Percentiles rank a stretch among this genome's conserved stretches.
phyloP scores from a whole-genome alignment of 805 yeast genomes.

The Wickerhamiella qilinensis region DNA sequence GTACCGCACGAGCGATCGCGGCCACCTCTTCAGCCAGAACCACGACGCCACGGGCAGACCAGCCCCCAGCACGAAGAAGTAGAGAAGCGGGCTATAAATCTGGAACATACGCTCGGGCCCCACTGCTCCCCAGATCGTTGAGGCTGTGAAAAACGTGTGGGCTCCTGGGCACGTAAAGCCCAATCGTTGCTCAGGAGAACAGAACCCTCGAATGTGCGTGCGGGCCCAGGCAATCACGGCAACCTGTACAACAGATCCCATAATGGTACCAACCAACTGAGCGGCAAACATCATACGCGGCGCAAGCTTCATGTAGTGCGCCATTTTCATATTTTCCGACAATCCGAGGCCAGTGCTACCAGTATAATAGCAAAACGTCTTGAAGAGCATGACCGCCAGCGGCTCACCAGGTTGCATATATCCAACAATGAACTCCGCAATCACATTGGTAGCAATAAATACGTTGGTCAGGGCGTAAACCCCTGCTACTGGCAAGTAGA shows the following conservation, averaged over 20 bases:
- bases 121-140: slow-evolving; percentile 48
- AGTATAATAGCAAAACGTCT: slow-evolving; percentile 41
- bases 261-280: slow-evolving; percentile 30
- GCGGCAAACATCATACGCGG: slow-evolving; percentile 44
- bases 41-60: slow-evolving; percentile 28
- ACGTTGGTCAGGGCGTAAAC: slow-evolving; percentile 49
- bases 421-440: slow-evolving; percentile 50
- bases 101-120: slow-evolving; percentile 49
- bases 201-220: slow-evolving; percentile 25
- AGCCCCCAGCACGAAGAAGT: slow-evolving; percentile 46
- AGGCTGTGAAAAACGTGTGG: slow-evolving; percentile 35
- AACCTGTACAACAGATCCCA: slow-evolving; percentile 30
- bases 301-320: slow-evolving; percentile 47
- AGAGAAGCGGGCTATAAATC: slow-evolving; percentile 36
- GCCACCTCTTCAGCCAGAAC: slow-evolving; percentile 24
- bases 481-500: slow-evolving; percentile 45
- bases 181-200: slow-evolving; percentile 28
- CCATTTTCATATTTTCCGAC: slow-evolving; percentile 42
- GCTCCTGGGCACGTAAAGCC: slow-evolving; percentile 34
- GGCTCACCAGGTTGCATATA: slow-evolving; percentile 48
- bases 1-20: slow-evolving; percentile 27
- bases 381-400: slow-evolving; percentile 45
- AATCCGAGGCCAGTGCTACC: slow-evolving; percentile 38
- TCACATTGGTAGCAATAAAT: slow-evolving; percentile 40
- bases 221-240: slow-evolving; percentile 30